Evolutionary conservation across 345 rosid genomes (phyloP).

Genomic region (Gossypium herbaceum): DNA sequence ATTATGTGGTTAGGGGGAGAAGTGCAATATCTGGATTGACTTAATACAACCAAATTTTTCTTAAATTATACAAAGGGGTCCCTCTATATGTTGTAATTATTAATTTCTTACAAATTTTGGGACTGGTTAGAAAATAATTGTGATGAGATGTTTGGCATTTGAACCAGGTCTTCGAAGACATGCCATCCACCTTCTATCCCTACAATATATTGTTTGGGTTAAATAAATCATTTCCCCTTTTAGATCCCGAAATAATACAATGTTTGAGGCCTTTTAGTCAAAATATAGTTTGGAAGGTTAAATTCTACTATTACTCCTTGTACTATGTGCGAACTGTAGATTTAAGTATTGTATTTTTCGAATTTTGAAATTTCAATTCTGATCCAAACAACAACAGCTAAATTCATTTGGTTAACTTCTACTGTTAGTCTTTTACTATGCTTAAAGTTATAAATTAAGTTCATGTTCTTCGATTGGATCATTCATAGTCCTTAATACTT

Average conservation of each 20-base stretch:
- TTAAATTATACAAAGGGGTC: not conserved
- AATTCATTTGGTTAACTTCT: too few species aligned
- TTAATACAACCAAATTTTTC: not conserved
- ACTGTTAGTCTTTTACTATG: too few species aligned
- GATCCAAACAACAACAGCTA: too few species aligned
- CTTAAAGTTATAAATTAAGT: too few species aligned
- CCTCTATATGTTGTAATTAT: not conserved
- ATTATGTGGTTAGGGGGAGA: not conserved
- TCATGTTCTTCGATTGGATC: too few species aligned
- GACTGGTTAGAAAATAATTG: conserved; percentile 6
- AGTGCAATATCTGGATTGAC: not conserved
- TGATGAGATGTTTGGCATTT: conserved; percentile 3
- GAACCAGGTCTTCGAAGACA: not conserved
- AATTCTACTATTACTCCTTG: too few species aligned
- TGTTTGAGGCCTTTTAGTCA: not conserved
- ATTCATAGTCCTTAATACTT: too few species aligned
- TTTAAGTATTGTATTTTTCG: too few species aligned
- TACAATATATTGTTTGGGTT: not conserved
- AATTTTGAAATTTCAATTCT: too few species aligned
- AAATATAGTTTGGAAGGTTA: too few species aligned
- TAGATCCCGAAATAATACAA: not conserved
- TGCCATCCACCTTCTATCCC: conserved; percentile 7
- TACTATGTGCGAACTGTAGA: rapidly evolving
- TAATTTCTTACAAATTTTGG: not conserved
- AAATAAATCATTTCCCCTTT: not conserved